Evolutionary conservation across 345 rosid genomes (phyloP).

Genomic region (Aurinia saxatilis): DNA sequence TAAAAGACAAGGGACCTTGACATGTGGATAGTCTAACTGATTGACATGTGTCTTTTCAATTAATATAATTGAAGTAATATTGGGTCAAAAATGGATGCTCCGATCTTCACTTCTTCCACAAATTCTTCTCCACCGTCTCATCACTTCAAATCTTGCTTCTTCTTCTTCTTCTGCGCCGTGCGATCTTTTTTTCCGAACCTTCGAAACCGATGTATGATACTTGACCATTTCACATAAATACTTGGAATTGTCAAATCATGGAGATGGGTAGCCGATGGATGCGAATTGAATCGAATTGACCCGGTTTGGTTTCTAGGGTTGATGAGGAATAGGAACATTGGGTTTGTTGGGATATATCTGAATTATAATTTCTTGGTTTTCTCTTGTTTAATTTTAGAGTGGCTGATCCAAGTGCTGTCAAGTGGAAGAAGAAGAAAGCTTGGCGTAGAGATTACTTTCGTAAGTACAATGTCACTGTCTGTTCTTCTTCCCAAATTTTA

Average conservation of each 20-base stretch:
- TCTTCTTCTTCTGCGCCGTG: constrained; percentile 35
- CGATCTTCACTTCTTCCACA: constrained; percentile 41
- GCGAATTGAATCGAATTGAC: constrained; percentile 52
- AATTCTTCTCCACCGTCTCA: constrained; percentile 30
- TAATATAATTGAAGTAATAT: too few species aligned
- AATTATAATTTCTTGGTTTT: constrained; percentile 83
- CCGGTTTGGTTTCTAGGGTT: constrained; percentile 46
- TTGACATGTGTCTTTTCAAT: too few species aligned
- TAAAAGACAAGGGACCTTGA: too few species aligned
- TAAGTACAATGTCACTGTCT: constrained; percentile 71
- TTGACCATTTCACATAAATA: constrained; percentile 87
- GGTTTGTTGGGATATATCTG: constrained; percentile 85
- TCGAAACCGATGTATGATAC: constrained; percentile 48
- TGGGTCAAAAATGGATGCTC: too few species aligned
- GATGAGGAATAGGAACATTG: constrained; percentile 75
- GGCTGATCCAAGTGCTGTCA: constrained; percentile 60
- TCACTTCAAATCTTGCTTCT: constrained; percentile 9
- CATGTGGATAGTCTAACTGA: too few species aligned
- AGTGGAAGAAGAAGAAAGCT: constrained; percentile 91
- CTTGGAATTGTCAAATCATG: constrained; percentile 97
- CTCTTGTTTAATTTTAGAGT: constrained; percentile 67
- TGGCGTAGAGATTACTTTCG: constrained; percentile 97
- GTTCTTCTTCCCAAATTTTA: constrained; percentile 76
- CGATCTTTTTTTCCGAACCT: constrained; percentile 60
- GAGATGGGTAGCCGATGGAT: constrained; percentile 70